A percentile compares a stretch with the other conserved stretches of the same genome.
Conservation (phyloP, 306 rosid species). For the Lathyrus aphaca region DNA sequence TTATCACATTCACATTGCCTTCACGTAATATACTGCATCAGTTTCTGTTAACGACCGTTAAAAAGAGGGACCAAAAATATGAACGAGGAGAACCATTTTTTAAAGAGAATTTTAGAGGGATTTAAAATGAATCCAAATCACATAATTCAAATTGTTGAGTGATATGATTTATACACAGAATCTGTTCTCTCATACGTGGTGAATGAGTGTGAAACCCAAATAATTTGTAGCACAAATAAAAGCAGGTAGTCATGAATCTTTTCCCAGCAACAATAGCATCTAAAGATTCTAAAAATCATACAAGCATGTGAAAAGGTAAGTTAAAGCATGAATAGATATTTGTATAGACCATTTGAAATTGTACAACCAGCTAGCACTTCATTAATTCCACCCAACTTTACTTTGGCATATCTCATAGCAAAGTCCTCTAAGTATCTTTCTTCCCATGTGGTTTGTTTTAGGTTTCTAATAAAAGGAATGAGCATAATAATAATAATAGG, state of each 20-base stretch:
- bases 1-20: too few relatives aligned
- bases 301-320: conserved; percentile 45
- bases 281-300: conserved; percentile 42
- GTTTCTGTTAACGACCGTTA: too few relatives aligned
- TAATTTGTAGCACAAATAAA: background rate
- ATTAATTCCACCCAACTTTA: conserved; percentile 38
- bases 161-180: too few relatives aligned
- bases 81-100: too few relatives aligned
- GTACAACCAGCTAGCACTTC: conserved; percentile 30
- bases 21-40: too few relatives aligned
- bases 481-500: conserved; percentile 26
- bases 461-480: conserved; percentile 34
- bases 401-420: conserved; percentile 16
- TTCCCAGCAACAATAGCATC: conserved; percentile 36
- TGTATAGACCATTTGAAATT: conserved; percentile 34
- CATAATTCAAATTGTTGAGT: too few relatives aligned
- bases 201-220: background rate
- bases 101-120: too few relatives aligned
- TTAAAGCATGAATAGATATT: conserved; percentile 39
- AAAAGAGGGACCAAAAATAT: too few relatives aligned
- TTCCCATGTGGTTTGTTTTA: conserved; percentile 45
- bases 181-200: background rate
- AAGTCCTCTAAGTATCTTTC: conserved; percentile 32
- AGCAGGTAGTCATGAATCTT: conserved; percentile 4
- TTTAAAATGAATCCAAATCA: too few relatives aligned